Percentiles rank a stretch among this genome's conserved stretches.
Conservation (phyloP, 2,329 filamentous ascomycete genomes). For the Paracoccidioides lutzii region DNA sequence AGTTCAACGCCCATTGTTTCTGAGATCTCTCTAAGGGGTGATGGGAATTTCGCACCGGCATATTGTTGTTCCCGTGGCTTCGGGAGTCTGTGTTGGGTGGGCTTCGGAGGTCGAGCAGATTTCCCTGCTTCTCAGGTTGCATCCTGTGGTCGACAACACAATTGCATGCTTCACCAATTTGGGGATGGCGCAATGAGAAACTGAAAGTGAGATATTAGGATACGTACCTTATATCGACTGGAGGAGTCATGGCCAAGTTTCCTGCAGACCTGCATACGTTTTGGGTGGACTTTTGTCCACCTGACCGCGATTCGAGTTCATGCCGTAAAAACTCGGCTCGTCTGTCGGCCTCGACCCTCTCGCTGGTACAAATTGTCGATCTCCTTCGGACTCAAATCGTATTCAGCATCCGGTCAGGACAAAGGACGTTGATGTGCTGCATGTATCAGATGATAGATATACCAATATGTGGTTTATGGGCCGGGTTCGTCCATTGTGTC, state of each 20-base stretch:
- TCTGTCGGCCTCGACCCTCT: not conserved
- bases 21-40: no score
- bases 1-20: no score
- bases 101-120: no score
- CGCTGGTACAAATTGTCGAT: not conserved
- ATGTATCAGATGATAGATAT: not conserved
- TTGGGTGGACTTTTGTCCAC: not conserved
- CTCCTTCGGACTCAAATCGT: not conserved
- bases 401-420: not conserved
- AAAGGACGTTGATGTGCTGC: not conserved
- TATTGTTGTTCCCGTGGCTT: no score
- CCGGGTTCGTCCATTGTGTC: no score
- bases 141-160: no score
- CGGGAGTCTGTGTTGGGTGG: no score
- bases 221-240: no score
- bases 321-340: not conserved
- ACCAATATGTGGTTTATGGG: no score
- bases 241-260: not conserved
- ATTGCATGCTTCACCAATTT: no score
- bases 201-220: not conserved
- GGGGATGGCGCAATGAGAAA: not conserved
- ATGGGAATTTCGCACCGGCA: no score
- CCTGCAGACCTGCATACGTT: not conserved
- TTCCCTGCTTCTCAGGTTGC: no score
- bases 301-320: not conserved